Evolutionary conservation across 2,329 filamentous ascomycete genomes (phyloP).

Genomic region (Fonsecaea nubica): DNA sequence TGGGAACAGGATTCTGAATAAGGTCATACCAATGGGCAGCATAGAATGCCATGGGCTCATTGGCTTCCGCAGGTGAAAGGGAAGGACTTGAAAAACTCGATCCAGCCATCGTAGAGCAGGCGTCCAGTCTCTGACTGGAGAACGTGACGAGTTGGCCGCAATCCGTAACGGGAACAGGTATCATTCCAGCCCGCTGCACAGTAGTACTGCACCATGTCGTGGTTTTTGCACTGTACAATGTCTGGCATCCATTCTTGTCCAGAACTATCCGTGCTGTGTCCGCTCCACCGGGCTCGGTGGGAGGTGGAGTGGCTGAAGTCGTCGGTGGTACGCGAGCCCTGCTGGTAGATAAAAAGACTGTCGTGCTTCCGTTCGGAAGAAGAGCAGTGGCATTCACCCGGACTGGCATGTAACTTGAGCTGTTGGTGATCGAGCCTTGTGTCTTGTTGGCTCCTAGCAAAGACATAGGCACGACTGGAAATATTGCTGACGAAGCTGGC

Average conservation of each 20-base stretch:
- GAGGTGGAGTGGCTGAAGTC: neutral
- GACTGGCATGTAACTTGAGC: constrained; percentile 10
- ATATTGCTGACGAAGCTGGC: constrained; percentile 17
- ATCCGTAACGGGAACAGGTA: constrained; percentile 36
- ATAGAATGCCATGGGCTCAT: constrained; percentile 30
- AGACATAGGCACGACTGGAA: constrained; percentile 21
- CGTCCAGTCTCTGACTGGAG: constrained; percentile 31
- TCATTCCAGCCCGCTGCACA: constrained; percentile 27
- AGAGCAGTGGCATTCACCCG: constrained; percentile 35
- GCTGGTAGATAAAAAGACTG: constrained; percentile 29
- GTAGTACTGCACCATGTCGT: constrained; percentile 35
- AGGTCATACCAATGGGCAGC: constrained; percentile 38
- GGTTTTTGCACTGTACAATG: constrained; percentile 33
- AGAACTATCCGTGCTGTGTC: constrained; percentile 28
- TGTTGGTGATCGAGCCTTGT: neutral
- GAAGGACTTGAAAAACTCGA: neutral
- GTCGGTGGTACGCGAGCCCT: constrained; percentile 11
- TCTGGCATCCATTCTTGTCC: constrained; percentile 37
- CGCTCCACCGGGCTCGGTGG: neutral
- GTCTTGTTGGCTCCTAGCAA: constrained; percentile 9
- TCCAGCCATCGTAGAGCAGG: constrained; percentile 5
- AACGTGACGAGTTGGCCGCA: constrained; percentile 39
- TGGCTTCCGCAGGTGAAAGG: neutral
- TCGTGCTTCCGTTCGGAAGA: constrained; percentile 33
- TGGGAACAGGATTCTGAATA: constrained; percentile 23